A percentile compares a stretch with the other conserved stretches of the same genome.
Evolutionary conservation across 2,329 filamentous ascomycete species (phyloP).

Genomic region (Pseudogymnoascus sp.): DNA sequence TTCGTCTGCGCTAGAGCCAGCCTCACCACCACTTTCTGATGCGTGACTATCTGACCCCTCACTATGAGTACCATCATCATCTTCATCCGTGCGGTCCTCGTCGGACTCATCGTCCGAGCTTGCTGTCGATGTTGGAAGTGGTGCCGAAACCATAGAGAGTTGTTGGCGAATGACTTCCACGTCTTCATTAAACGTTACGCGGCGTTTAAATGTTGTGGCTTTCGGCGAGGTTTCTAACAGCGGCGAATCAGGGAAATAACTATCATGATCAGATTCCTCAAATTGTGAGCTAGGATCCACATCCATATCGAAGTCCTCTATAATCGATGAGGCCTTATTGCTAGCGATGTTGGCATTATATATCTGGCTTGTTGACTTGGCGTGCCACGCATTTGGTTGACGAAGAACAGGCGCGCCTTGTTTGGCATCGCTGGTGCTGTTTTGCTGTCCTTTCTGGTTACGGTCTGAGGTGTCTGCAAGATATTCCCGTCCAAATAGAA

Average conservation of each 20-base stretch:
- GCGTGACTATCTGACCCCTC: background rate
- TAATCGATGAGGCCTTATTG: background rate
- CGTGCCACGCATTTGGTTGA: background rate
- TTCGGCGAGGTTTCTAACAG: background rate
- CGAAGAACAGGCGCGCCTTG: background rate
- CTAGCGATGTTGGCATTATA: background rate
- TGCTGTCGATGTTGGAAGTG: background rate
- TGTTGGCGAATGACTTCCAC: background rate
- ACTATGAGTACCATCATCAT: background rate
- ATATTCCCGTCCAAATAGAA: background rate
- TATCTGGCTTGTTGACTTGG: background rate
- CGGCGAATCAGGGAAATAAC: background rate
- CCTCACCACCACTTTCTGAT: background rate
- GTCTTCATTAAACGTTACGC: background rate
- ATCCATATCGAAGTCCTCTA: background rate
- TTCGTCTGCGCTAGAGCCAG: background rate
- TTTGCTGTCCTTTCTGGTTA: background rate
- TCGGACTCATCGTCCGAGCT: background rate
- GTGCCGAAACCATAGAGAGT: background rate
- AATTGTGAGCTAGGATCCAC: background rate
- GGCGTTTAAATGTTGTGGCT: background rate
- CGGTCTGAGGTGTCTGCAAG: background rate
- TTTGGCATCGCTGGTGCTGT: background rate
- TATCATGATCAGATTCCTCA: background rate
- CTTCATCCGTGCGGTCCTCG: background rate